Base-by-base conservation (phyloP, 1,284 basidiomycete species). In the Puccinia novopanici region DNA sequence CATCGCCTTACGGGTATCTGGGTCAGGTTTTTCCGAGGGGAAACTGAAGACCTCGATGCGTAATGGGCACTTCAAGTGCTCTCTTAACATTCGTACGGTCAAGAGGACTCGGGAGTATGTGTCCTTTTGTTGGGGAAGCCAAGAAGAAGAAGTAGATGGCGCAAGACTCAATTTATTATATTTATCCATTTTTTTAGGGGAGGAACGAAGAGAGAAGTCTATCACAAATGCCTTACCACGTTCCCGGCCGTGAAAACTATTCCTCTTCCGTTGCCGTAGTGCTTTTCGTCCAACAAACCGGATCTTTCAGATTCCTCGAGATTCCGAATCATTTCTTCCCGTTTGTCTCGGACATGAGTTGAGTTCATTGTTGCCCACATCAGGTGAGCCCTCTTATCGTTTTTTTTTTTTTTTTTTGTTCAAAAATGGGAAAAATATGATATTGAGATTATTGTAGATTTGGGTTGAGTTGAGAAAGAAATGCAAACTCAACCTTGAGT, bases 221-320 rank as follows among this genome's bases (percentile, higher is more conserved):
- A 37, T 12, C 8, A 22, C 40, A n/a, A 63, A 22, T n/a, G 22
- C 12, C 45, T 61, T 15, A 75, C 82, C 45, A 86, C 87, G 82
- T 88, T 88, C 6, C 88, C 88, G n/a, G 87, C 87, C 30, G 87
- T 86, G 83, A 87, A 86, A 40, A 88, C 87, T 59, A 88, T 86
- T 0, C 88, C 87, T 40, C 86, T 81, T 9, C 81, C 82, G 52
- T 75, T 42, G 34, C 67, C 68, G 80, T 79, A 48, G 82, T 63
- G 59, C 37, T 81, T 9, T 30, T 45, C 30, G 80, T 81, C 68
- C 30, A 82, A 82, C 27, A 82, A 81, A 0, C 83, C 81, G 4
- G 76, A 55, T 22, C 75, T 83, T 1, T 85, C 71, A 0, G 84
- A 84, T 19, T 82, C 74, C 70, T 84, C 84, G 82, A 87, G 84